Conservation (phyloP, 148 eudicot genomes). For the Persicaria maculosa region DNA sequence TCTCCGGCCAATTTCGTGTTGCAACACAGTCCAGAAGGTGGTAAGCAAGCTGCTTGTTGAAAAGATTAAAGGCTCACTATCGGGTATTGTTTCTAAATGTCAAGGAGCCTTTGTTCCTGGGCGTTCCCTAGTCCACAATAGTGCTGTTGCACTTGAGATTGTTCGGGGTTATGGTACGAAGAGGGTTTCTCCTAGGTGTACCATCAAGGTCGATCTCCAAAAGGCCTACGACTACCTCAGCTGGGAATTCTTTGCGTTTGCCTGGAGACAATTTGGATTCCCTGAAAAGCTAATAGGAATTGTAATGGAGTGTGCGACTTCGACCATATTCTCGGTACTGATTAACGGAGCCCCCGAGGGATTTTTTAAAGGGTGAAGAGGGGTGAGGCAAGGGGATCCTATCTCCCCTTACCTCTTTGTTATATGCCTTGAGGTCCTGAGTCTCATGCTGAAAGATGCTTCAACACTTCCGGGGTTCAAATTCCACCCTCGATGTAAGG, state of each 20-base stretch:
- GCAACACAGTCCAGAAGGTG: neutral
- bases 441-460: neutral
- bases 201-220: neutral
- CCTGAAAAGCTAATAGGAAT: neutral
- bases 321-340: neutral
- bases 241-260: neutral
- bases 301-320: neutral
- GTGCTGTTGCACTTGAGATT: no score
- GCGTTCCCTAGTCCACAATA: no score
- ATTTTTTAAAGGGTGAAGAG: neutral
- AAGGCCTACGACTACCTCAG: neutral
- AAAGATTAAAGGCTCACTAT: no score
- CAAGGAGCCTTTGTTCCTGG: no score
- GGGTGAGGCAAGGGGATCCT: neutral
- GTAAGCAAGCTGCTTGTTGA: no score
- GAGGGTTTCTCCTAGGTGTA: neutral
- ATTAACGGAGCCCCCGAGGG: neutral
- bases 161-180: neutral
- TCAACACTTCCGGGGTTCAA: neutral
- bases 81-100: no score
- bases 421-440: neutral
- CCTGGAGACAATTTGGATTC: neutral
- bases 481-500: neutral
- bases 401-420: neutral
- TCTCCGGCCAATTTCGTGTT: no score